Conservation (phyloP, 441 rosid genomes). For the Manihot esculenta region DNA sequence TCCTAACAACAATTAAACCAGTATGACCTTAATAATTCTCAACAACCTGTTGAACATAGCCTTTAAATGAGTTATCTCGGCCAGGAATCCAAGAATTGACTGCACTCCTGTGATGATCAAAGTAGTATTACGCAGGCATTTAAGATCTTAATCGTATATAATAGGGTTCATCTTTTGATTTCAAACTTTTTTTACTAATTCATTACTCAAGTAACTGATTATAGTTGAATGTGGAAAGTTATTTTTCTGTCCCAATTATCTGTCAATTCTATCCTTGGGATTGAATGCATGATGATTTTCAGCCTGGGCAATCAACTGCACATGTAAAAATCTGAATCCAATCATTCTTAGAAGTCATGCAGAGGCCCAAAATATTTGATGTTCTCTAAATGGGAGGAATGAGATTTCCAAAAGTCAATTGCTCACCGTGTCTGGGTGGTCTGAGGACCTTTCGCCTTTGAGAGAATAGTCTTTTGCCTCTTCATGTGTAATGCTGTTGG, state of each 20-base stretch:
- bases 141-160: background rate
- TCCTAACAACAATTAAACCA: background rate
- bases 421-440: background rate
- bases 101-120: background rate
- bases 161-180: background rate
- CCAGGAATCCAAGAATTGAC: background rate
- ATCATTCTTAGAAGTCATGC: constrained; percentile 8
- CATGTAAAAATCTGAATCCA: background rate
- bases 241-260: background rate
- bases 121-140: background rate
- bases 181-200: background rate
- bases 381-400: background rate
- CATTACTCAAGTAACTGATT: background rate
- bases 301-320: background rate
- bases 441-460: background rate
- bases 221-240: background rate
- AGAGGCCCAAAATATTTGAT: background rate
- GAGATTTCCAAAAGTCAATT: background rate
- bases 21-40: background rate
- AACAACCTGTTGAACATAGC: background rate
- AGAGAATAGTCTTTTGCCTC: background rate
- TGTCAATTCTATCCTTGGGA: background rate
- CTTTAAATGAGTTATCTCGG: background rate
- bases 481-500: background rate
- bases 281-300: background rate